Conservation (phyloP, 1,139 yeast species). For the Casaregolazyma lundiana region DNA sequence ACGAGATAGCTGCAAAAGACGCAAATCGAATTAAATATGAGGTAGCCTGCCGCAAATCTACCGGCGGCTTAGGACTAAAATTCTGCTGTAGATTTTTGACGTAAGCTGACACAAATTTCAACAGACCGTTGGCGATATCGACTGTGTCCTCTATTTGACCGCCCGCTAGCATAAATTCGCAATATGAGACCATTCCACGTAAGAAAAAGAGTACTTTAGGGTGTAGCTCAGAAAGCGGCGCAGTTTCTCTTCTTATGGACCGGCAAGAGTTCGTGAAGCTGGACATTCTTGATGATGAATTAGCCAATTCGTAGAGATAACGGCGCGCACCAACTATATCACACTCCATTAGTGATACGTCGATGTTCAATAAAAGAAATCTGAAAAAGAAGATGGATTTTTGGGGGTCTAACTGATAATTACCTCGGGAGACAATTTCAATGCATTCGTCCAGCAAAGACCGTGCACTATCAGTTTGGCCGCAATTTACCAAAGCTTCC, state of each 20-base stretch:
- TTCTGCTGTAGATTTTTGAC: conserved; percentile 1
- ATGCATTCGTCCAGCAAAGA: not conserved
- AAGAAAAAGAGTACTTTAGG: conserved; percentile 3
- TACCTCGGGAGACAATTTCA: not conserved
- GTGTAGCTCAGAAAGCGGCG: conserved; percentile 1
- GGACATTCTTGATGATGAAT: not conserved
- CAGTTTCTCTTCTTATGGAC: not conserved
- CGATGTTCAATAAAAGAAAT: conserved; percentile 3
- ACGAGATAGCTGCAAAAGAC: not conserved
- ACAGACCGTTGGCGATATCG: conserved; percentile 5
- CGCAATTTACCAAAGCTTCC: conserved; percentile 2
- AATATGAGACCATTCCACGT: conserved; percentile 3
- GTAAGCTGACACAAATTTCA: conserved; percentile 6
- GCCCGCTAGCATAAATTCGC: conserved; percentile 1
- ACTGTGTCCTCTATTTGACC: conserved; percentile 1
- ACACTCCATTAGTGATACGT: conserved; percentile 4
- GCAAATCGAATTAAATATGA: conserved; percentile 1
- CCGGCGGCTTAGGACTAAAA: not conserved
- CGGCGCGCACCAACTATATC: not conserved
- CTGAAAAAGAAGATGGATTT: conserved; percentile 1
- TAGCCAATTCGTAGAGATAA: conserved; percentile 7
- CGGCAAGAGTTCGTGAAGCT: not conserved
- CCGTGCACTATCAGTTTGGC: not conserved
- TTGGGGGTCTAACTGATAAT: not conserved
- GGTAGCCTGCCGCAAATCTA: conserved; percentile 1